Conservation (phyloP, 768 basidiomycete genomes). For the Panaeolus cyanescens region DNA sequence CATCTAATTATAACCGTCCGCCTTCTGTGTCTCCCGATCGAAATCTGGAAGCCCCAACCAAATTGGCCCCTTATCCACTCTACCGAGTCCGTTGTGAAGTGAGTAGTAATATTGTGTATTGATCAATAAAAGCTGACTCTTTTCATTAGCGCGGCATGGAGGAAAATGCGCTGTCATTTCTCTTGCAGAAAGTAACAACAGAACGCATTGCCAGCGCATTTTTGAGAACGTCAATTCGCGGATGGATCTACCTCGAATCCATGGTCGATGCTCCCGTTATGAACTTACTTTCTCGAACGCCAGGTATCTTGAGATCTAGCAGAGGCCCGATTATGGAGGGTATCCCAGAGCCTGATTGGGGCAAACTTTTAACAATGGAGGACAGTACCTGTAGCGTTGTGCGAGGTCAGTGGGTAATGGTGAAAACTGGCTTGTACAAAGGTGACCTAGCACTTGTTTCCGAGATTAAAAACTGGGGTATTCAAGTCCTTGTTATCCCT, state of each 20-base stretch:
- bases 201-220: neutral
- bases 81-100: neutral
- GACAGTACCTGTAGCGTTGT: neutral
- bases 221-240: neutral
- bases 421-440: neutral
- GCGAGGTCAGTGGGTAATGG: neutral
- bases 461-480: neutral
- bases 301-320: neutral
- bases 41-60: neutral
- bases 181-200: neutral
- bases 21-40: too few relatives aligned
- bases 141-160: neutral
- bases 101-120: too few relatives aligned
- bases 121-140: too few relatives aligned
- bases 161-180: neutral
- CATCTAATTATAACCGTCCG: too few relatives aligned
- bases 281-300: neutral
- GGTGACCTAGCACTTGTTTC: neutral
- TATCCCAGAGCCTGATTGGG: neutral
- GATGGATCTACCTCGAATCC: neutral
- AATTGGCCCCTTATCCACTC: neutral
- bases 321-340: neutral
- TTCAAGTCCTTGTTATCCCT: neutral
- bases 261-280: neutral
- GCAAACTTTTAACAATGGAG: neutral